Base-by-base conservation (phyloP, 106 monocot genomes). In the Acorus calamus region DNA sequence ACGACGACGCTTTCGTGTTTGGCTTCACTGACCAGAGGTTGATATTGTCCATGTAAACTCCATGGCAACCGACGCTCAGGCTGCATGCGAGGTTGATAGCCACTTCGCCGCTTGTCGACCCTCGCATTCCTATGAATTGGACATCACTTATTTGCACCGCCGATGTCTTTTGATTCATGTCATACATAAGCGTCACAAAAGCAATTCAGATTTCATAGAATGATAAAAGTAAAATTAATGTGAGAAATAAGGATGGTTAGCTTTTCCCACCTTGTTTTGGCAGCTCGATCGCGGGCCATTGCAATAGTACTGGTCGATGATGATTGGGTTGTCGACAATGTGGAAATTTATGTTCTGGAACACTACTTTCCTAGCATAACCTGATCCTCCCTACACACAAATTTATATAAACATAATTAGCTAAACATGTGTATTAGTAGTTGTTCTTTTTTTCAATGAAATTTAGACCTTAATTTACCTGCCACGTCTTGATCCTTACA, bases 271-370 rank as follows among this genome's bases (percentile, higher is more conserved):
- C 75, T 63, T 57, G 50, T 54, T 56, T 5, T 11, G 51, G 59
- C 63, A 69, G 2, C 4, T 41, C 4, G 28, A 28, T 28, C 28
- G 28, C 28, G 14, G 10, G 2, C 48, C 11, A 4, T 10, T 11
- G 8, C 78, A 73, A 55, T 80, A 80, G 55, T 71, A 75, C 13
- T 80, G 80, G 45, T 80, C 75, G 42, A 80, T 75, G 7, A 66
- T 1, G 7, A 80, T 62, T 6, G 80, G 75, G 3, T 66, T 55
- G 5, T 46, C 0, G 6, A 71, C 80, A 2, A 46, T 61, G 10
- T n/a, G 4, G 61, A 75, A 44, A 4, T 5, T 62, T 5, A 66
- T 52, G 14, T 71, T 11, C 44, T 63, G 56, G 46, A 80, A 80
- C 1, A 47, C 10, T 47, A 80, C 71, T 0, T 28, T 57, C 47